These are phyloP conservation scores for Candida maris DNA, from an alignment of 805 yeast species.

Conservation along the genomic window DNA sequence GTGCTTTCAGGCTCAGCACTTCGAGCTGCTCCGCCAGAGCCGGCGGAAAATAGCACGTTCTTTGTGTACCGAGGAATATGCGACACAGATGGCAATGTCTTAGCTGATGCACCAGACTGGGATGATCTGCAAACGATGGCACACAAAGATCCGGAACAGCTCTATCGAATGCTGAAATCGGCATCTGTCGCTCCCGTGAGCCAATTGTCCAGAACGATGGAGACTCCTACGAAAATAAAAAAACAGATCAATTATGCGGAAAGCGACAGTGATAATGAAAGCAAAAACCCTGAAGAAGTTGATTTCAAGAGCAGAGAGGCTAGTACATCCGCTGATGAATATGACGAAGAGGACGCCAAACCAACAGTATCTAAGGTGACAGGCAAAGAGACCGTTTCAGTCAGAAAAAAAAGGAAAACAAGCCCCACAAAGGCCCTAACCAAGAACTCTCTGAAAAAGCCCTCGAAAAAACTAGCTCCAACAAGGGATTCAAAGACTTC, in stretches of 20 bases:
- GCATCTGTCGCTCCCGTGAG: conserved; percentile 28
- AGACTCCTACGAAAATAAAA: conserved; percentile 8
- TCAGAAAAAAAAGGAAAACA: too few relatives aligned
- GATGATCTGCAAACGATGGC: conserved; percentile 29
- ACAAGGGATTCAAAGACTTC: background rate
- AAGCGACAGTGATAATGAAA: conserved; percentile 7
- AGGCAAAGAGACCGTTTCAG: too few relatives aligned
- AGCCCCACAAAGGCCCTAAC: background rate
- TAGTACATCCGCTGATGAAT: too few relatives aligned
- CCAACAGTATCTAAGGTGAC: too few relatives aligned
- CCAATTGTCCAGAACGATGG: background rate
- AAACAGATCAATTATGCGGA: conserved; percentile 10
- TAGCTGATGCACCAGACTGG: conserved; percentile 40
- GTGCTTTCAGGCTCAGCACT: conserved; percentile 40
- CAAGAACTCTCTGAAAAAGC: conserved; percentile 3
- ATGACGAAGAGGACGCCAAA: too few relatives aligned
- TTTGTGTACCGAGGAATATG: conserved; percentile 43
- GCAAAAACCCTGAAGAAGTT: too few relatives aligned
- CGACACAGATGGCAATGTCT: conserved; percentile 32
- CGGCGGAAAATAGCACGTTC: conserved; percentile 29
- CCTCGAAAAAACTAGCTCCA: background rate
- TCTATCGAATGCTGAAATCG: conserved; percentile 30
- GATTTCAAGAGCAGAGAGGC: too few relatives aligned
- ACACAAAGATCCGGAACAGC: conserved; percentile 27
- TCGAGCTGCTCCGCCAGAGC: conserved; percentile 33